Percentiles rank a stretch among this genome's conserved stretches.
phyloP scores from a whole-genome alignment of 805 yeast genomes.

The Candida patagonica region DNA sequence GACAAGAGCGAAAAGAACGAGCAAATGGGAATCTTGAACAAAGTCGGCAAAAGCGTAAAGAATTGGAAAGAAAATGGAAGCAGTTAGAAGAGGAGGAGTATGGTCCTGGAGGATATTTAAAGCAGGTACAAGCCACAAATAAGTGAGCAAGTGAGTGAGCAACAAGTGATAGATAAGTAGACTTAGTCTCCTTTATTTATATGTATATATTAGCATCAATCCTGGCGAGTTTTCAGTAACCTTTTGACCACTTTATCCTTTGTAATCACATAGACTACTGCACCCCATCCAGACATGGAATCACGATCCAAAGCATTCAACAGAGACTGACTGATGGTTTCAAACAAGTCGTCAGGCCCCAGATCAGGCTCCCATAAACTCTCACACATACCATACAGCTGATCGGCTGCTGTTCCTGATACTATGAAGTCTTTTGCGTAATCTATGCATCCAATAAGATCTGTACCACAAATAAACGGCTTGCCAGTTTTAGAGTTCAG shows the following conservation, averaged over 20 bases:
- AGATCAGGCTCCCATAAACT: conserved; percentile 86
- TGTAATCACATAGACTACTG: conserved; percentile 82
- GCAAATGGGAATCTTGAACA: conserved; percentile 37
- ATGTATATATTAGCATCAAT: too few species aligned
- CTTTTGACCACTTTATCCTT: conserved; percentile 87
- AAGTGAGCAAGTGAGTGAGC: not conserved
- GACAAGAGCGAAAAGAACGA: conserved; percentile 63
- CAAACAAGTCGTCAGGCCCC: conserved; percentile 92
- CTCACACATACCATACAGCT: conserved; percentile 97
- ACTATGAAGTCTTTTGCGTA: conserved; percentile 91
- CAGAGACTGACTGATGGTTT: conserved; percentile 88
- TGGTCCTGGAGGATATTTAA: conserved; percentile 63
- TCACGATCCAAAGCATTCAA: conserved; percentile 95
- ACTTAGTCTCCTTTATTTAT: too few species aligned
- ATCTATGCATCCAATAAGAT: conserved; percentile 93
- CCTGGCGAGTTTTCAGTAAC: conserved; percentile 90
- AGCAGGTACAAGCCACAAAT: conserved; percentile 5
- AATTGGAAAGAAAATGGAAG: conserved; percentile 48
- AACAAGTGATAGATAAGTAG: not conserved
- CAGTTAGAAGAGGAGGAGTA: conserved; percentile 64
- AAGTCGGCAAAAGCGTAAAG: conserved; percentile 48
- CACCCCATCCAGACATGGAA: conserved; percentile 98
- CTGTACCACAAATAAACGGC: conserved; percentile 94
- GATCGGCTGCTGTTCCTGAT: conserved; percentile 94
- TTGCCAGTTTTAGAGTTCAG: conserved; percentile 68